Base-by-base conservation (phyloP, 2,329 filamentous ascomycete species). In the Pyrenochaeta sp. region DNA sequence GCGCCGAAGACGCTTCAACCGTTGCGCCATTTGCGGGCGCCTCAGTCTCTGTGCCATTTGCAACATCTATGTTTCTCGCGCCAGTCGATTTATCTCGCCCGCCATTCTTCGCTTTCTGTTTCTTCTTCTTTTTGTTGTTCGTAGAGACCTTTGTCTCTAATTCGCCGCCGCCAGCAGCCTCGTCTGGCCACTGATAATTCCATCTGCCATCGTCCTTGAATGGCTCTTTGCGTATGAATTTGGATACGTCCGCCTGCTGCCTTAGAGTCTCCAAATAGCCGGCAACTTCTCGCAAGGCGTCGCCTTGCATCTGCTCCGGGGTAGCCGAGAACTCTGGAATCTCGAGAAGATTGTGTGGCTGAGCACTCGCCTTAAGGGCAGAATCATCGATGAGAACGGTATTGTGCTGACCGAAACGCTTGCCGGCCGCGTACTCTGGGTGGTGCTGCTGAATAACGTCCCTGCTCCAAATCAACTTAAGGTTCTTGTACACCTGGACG, bases 341-440 rank as follows among this genome's bases (percentile, higher is more conserved):
- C 60, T 87, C 81, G 9, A 98, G 77, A 18, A 95, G 82, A 66
- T 98, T 98, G 77, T 86, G 85, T 0, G 95, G 95, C 74, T 99
- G 91, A 49, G 84, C 88, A 21, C 85, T 82, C 0, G 89, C 93
- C 79, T 98, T 99, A 67, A 93, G 83, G 1, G 77, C 66, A 27
- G 88, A 91, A 76, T 98, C 95, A 64, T 99, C 95, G 33, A 98
- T 87, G 21, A 99, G 81, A 6, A 98, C 83, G 0, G 95, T 98
- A 74, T 98, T 96, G 45, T 83, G 83, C 77, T 97, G 92, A 64
- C 87, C 84, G 90, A 92, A 98, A 11, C 73, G 65, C 17, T 57
- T 48, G 0, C 63, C 72, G 12, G 67, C 72, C 30, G 68, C 71
- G n/a, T 73, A 63, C 1, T 64, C 32, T 1, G 80, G 79, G 43